phyloP scores from a whole-genome alignment of 129 eudicot genomes.

The Dittrichia graveolens region DNA sequence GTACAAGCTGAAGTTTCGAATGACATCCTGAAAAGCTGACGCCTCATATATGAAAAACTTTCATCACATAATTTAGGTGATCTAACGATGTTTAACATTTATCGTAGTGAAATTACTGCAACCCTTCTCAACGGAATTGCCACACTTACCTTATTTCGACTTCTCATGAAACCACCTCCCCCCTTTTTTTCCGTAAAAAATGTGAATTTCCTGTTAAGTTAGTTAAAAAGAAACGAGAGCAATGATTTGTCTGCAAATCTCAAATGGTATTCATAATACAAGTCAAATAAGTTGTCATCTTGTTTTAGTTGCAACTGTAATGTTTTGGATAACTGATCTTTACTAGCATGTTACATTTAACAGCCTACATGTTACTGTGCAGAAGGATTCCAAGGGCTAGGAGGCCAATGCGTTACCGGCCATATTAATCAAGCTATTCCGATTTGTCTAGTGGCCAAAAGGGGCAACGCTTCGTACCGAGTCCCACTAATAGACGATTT shows the following conservation, averaged over 20 bases:
- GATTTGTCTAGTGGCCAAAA: slow-evolving; percentile 21
- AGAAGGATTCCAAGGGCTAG: slow-evolving; percentile 78
- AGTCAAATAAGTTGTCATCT: no score
- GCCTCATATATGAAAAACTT: not conserved
- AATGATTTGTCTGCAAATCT: no score
- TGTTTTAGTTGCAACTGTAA: not conserved
- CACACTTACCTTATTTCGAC: no score
- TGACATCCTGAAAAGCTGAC: not conserved
- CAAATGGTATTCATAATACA: no score
- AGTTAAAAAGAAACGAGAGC: no score
- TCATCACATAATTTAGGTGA: slow-evolving; percentile 7
- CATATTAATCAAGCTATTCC: slow-evolving; percentile 38
- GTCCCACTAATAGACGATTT: slow-evolving; percentile 30
- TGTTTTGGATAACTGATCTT: slow-evolving; percentile 3
- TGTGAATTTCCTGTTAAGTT: no score
- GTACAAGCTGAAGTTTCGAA: not conserved
- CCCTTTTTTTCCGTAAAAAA: no score
- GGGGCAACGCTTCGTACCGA: slow-evolving; percentile 23
- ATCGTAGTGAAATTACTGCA: not conserved
- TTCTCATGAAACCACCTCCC: no score
- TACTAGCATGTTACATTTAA: not conserved
- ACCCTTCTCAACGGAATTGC: not conserved
- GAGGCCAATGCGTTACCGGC: slow-evolving; percentile 72
- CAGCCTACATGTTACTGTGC: slow-evolving; percentile 36
- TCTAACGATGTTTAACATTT: not conserved